A percentile compares a stretch with the other conserved stretches of the same genome.
Evolutionary conservation across 371 early-diverging fungal species (phyloP).

Genomic region (Lichtheimia ramosa): DNA sequence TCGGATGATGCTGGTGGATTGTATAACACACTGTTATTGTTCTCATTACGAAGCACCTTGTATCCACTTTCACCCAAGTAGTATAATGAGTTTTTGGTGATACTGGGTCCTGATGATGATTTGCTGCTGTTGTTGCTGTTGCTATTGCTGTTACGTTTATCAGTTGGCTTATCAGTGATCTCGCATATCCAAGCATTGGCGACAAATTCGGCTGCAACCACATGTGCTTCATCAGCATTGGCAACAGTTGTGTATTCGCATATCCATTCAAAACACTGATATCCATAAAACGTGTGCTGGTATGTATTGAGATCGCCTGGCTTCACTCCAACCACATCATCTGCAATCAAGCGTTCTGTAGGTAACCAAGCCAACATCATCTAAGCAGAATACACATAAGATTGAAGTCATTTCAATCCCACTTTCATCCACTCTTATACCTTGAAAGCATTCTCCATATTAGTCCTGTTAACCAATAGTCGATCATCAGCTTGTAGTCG

Average conservation of each 20-base stretch:
- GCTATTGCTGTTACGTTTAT: constrained; percentile 35
- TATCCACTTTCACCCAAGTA: constrained; percentile 57
- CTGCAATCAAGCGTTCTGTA: constrained; percentile 29
- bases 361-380: constrained; percentile 57
- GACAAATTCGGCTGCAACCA: constrained; percentile 58
- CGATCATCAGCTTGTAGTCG: constrained; percentile 37
- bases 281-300: constrained; percentile 34
- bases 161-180: constrained; percentile 45
- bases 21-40: background rate
- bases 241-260: constrained; percentile 61
- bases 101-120: constrained; percentile 26
- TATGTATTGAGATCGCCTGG: constrained; percentile 17
- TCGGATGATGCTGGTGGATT: constrained; percentile 69
- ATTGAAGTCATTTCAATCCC: background rate
- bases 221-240: constrained; percentile 56
- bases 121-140: constrained; percentile 17
- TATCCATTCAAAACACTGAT: constrained; percentile 61
- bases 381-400: background rate
- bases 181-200: constrained; percentile 54
- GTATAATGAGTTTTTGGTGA: constrained; percentile 50
- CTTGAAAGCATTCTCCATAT: constrained; percentile 54
- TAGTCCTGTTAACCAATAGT: constrained; percentile 41
- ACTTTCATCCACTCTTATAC: background rate
- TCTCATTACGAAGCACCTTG: constrained; percentile 53
- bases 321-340: constrained; percentile 47